phyloP scores from a whole-genome alignment of 2,329 filamentous ascomycete species.

The Fusarium domesticum region DNA sequence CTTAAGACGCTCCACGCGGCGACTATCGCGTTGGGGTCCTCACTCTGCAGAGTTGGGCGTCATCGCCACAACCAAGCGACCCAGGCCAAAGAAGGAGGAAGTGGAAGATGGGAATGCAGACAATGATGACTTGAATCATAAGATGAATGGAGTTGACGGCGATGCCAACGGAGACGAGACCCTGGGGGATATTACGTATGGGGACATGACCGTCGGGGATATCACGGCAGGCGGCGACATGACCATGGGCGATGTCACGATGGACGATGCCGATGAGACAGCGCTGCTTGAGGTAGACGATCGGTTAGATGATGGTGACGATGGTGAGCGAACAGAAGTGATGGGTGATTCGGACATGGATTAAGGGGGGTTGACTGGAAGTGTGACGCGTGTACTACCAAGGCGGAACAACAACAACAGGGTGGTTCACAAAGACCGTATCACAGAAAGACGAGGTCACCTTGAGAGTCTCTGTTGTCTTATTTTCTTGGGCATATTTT shows the following conservation, averaged over 20 bases:
- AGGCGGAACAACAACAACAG: too few species aligned
- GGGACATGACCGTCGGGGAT: slow-evolving; percentile 27
- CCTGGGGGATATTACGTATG: slow-evolving; percentile 38
- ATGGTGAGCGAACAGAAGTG: slow-evolving; percentile 38
- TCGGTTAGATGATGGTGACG: slow-evolving; percentile 47
- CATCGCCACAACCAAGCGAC: slow-evolving; percentile 45
- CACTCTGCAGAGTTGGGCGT: slow-evolving; percentile 45
- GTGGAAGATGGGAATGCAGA: slow-evolving; percentile 28
- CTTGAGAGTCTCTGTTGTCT: not conserved
- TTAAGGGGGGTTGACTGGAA: slow-evolving; percentile 8
- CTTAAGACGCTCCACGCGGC: slow-evolving; percentile 59
- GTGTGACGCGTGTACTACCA: slow-evolving; percentile 9
- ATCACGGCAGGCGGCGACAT: slow-evolving; percentile 29
- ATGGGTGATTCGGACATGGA: slow-evolving; percentile 38
- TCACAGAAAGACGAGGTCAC: too few species aligned
- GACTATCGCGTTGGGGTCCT: slow-evolving; percentile 67
- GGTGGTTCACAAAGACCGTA: too few species aligned
- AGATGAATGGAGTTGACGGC: slow-evolving; percentile 31
- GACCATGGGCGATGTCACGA: slow-evolving; percentile 40
- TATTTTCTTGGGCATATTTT: too few species aligned
- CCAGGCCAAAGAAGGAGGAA: slow-evolving; percentile 28
- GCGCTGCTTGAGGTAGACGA: slow-evolving; percentile 40
- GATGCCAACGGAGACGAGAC: slow-evolving; percentile 31
- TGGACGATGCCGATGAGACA: slow-evolving; percentile 52
- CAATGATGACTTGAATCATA: slow-evolving; percentile 30